Percentiles rank a stretch among this genome's conserved stretches.
Evolutionary conservation across 2,329 filamentous ascomycete genomes (phyloP).

Genomic region (Grosmannia serpens): DNA sequence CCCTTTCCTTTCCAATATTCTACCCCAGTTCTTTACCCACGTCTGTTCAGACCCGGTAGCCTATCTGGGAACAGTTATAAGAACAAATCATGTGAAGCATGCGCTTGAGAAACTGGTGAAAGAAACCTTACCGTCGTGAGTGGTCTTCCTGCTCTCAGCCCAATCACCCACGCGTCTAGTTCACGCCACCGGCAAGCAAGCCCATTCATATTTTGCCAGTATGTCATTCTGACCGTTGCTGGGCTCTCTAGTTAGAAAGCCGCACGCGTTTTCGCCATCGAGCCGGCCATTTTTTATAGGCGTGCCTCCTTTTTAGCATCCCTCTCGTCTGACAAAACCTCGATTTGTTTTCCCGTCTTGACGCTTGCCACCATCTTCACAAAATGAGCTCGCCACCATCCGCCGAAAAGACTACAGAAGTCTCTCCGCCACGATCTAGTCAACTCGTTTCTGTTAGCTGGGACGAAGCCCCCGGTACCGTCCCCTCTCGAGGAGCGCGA

Average conservation of each 20-base stretch:
- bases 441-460: constrained; percentile 24
- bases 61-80: not conserved
- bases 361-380: not conserved
- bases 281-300: not conserved
- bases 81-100: not conserved
- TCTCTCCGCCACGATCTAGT: constrained; percentile 21
- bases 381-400: constrained; percentile 11
- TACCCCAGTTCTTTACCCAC: not conserved
- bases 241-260: not conserved
- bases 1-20: not conserved
- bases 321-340: too few species aligned
- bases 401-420: constrained; percentile 18
- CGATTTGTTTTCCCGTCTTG: not conserved
- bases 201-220: not conserved
- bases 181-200: not conserved
- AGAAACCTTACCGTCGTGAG: not conserved
- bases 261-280: not conserved
- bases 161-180: not conserved
- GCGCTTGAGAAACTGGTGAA: not conserved
- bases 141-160: not conserved
- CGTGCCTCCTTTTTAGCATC: not conserved
- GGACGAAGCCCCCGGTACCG: constrained; percentile 18
- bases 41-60: not conserved
- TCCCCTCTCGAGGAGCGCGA: constrained; percentile 15
- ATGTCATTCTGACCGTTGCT: not conserved